Base-by-base conservation (phyloP, 345 rosid species). In the Brassica rapa region DNA sequence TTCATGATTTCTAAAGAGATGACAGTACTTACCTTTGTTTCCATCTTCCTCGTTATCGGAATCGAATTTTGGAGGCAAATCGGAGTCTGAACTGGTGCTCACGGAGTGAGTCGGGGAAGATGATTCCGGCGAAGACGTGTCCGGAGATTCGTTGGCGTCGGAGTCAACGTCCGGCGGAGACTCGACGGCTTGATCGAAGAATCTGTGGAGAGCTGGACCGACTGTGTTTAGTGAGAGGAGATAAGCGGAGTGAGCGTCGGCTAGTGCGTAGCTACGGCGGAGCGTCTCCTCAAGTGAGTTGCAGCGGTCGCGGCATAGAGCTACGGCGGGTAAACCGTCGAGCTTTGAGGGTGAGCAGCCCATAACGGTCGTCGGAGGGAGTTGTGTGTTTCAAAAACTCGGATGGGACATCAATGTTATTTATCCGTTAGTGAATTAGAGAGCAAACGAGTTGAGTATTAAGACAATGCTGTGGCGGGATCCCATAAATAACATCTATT, bases 301-400 rank as follows among this genome's bases (percentile, higher is more conserved):
- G 81, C 86, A 87, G 35, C 94, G 90, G 79, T 86, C 82, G 6
- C 89, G 91, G 73, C 92, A 90, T 1, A 88, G 81, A 72, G 87
- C 19, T 6, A 90, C 87, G 60, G 88, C 88, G 0, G 91, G 94
- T 1, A 88, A 84, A 67, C 74, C 60, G 83, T 90, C 87, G 72
- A 88, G 78, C 57, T 84, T 88, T 0, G 94, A 81, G 8, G 74
- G 10, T 25, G 81, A 64, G 66, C 84, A 81, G 7, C 84, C 84
- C 84, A 81, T 81, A 76, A 76, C 83, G 77, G 77, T 75, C 72
- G 76, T 71, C 15, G 63, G 74, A 60, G 30, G 51, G 35, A 56
- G 9, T 6, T 39, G 41, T 71, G 77, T 29, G 67, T 30, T 56
- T 23, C 10, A 16, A 64, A 55, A 77, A 56, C 46, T 37, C 1